Evolutionary conservation across 2,329 filamentous ascomycete species (phyloP).

Genomic region (Orbilia ellipsospora): DNA sequence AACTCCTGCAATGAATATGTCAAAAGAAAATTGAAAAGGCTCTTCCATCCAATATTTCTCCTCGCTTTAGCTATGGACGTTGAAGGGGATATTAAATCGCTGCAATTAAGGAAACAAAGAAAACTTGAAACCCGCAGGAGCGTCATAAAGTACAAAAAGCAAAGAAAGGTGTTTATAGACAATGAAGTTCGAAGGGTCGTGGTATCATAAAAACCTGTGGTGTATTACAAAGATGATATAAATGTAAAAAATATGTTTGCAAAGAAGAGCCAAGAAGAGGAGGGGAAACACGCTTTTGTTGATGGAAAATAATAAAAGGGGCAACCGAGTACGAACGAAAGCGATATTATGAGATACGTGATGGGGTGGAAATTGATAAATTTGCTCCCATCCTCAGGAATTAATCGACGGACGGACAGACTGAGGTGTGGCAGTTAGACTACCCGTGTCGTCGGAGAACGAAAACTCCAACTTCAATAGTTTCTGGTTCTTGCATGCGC

Average conservation of each 20-base stretch:
- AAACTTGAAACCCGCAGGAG: constrained; percentile 5
- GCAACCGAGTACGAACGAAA: background rate
- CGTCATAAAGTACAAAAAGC: constrained; percentile 30
- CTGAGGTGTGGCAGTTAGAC: background rate
- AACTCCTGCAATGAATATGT: background rate
- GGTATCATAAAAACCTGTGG: constrained; percentile 37
- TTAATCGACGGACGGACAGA: background rate
- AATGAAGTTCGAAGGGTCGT: constrained; percentile 37
- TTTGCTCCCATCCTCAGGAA: background rate
- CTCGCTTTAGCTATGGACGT: too few species aligned
- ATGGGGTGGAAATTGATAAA: background rate
- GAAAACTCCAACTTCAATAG: constrained; percentile 59
- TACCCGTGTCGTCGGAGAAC: constrained; percentile 56
- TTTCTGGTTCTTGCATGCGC: constrained; percentile 56
- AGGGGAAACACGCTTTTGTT: constrained; percentile 1
- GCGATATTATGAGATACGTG: background rate
- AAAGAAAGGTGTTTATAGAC: constrained; percentile 39
- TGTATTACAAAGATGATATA: constrained; percentile 41
- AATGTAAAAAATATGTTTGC: constrained; percentile 12
- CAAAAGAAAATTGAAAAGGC: background rate
- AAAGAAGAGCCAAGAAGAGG: constrained; percentile 7
- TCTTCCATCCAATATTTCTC: too few species aligned
- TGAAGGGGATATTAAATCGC: too few species aligned
- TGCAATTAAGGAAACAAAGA: background rate
- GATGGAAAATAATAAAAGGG: background rate